A percentile compares a stretch with the other conserved stretches of the same genome.
phyloP scores from a whole-genome alignment of 2,329 filamentous ascomycete species.

The Pleurostoma richardsiae region DNA sequence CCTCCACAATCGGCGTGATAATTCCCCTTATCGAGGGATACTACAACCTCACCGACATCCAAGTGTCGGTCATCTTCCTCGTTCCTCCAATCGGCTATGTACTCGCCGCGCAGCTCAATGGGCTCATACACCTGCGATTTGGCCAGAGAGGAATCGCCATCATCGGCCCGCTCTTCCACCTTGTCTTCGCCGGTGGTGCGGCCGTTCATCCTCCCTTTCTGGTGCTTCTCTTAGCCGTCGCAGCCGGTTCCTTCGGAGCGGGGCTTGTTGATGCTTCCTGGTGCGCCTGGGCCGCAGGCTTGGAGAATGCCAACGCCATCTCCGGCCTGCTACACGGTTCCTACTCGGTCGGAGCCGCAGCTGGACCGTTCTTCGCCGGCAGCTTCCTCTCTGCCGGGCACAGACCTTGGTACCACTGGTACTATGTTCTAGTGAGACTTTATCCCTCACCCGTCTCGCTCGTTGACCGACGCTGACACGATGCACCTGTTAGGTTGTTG shows the following conservation, averaged over 20 bases:
- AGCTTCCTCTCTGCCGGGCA: conserved; percentile 19
- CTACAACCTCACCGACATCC: conserved; percentile 33
- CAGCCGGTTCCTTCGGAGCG: conserved; percentile 26
- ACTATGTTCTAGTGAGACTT: conserved; percentile 27
- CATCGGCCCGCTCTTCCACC: conserved; percentile 28
- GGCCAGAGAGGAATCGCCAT: conserved; percentile 37
- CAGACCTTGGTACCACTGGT: conserved; percentile 30
- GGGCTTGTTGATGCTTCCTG: conserved; percentile 36
- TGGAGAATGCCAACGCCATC: conserved; percentile 30
- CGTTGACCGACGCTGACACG: too few relatives aligned
- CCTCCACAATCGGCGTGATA: conserved; percentile 21
- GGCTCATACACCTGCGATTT: conserved; percentile 27
- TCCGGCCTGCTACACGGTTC: conserved; percentile 33
- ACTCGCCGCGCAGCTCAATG: conserved; percentile 30
- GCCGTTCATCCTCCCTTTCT: conserved; percentile 22
- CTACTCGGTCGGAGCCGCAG: conserved; percentile 29
- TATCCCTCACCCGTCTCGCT: conserved; percentile 1
- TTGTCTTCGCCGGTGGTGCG: conserved; percentile 20
- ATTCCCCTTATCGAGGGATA: conserved; percentile 28
- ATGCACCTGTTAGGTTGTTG: not conserved
- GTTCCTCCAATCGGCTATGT: conserved; percentile 37
- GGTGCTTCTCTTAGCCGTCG: conserved; percentile 22
- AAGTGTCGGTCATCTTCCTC: conserved; percentile 39
- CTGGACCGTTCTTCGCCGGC: conserved; percentile 27
- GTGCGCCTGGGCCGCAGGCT: conserved; percentile 36